Evolutionary conservation across 805 yeast genomes (phyloP).

Genomic region (Clavispora asparagi): DNA sequence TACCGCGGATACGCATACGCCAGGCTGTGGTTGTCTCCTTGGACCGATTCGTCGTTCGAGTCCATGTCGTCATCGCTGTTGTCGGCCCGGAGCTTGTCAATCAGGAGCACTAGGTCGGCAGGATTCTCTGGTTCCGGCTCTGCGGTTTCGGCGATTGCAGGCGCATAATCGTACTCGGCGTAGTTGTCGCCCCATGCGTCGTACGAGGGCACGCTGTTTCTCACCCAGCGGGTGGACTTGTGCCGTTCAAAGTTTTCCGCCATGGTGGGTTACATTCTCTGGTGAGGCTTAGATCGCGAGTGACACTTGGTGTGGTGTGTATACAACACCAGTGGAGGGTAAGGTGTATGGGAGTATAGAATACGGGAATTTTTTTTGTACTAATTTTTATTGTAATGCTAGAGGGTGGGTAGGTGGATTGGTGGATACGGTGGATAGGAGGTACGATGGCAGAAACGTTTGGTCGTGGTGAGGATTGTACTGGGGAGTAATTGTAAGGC

Average conservation of each 20-base stretch:
- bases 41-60: neutral
- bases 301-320: neutral
- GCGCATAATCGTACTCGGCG: conserved; percentile 17
- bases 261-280: conserved; percentile 9
- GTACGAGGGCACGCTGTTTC: conserved; percentile 37
- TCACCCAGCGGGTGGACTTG: conserved; percentile 40
- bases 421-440: too few relatives aligned
- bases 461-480: too few relatives aligned
- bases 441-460: too few relatives aligned
- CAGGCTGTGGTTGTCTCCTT: too few relatives aligned
- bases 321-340: neutral
- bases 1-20: neutral
- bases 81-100: conserved; percentile 21
- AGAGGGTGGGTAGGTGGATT: too few relatives aligned
- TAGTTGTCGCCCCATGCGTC: conserved; percentile 39
- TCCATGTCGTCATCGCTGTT: conserved; percentile 15
- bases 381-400: too few relatives aligned
- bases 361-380: too few relatives aligned
- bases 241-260: conserved; percentile 38
- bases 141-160: neutral
- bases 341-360: too few relatives aligned
- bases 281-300: neutral
- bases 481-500: too few relatives aligned
- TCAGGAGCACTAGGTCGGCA: conserved; percentile 26
- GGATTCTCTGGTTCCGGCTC: neutral